A percentile compares a stretch with the other conserved stretches of the same genome.
Conservation (phyloP, 345 rosid species). For the Excoecaria agallocha region DNA sequence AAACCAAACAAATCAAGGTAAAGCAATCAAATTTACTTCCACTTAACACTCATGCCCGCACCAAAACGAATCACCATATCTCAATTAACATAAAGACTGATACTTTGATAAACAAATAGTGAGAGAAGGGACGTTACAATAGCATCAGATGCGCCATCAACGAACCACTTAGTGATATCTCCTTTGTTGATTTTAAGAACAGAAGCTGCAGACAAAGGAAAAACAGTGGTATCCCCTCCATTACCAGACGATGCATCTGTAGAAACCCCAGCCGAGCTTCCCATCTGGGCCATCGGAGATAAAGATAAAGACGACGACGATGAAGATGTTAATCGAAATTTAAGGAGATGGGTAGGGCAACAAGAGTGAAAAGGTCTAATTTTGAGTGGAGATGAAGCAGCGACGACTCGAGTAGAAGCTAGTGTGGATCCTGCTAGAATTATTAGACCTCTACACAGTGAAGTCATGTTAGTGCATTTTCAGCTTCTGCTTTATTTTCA, state of each 20-base stretch:
- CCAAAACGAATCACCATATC: no score
- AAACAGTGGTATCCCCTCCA: slow-evolving; percentile 8
- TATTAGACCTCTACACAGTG: not conserved
- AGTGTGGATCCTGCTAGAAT: not conserved
- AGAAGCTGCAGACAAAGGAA: slow-evolving; percentile 43
- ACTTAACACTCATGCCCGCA: no score
- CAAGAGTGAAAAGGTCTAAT: not conserved
- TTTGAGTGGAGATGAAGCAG: not conserved
- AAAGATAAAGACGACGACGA: not conserved
- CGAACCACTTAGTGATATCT: slow-evolving; percentile 79
- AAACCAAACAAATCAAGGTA: not conserved
- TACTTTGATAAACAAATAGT: not conserved
- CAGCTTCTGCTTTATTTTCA: not conserved
- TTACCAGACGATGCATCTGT: not conserved
- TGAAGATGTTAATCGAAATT: not conserved
- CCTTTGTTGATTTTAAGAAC: slow-evolving; percentile 67
- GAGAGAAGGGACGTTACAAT: slow-evolving; percentile 41
- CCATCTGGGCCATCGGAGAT: not conserved
- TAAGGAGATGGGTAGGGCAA: not conserved
- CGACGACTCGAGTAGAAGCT: not conserved
- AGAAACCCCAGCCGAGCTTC: not conserved
- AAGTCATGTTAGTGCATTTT: not conserved
- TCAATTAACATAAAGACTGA: not conserved
- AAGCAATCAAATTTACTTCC: not conserved
- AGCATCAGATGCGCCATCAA: slow-evolving; percentile 75